phyloP scores from a whole-genome alignment of 257 asterid genomes.

The Nyctanthes arbortristis region DNA sequence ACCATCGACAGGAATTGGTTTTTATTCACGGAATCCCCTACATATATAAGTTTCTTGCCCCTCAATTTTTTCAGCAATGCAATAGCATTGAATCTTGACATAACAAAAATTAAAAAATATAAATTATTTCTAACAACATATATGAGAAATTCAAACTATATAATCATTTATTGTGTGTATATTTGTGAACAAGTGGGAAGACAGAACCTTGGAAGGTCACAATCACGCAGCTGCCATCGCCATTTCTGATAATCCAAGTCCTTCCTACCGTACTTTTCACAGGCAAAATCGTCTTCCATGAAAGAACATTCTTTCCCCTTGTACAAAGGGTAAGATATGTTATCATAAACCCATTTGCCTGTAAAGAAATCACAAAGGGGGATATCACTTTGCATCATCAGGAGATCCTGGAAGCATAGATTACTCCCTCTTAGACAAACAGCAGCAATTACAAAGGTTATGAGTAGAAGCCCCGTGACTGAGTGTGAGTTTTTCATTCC shows the following conservation, averaged over 20 bases:
- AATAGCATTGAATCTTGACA: constrained; percentile 38
- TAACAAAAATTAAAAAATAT: too few relatives aligned
- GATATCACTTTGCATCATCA: neutral
- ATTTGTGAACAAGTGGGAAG: neutral
- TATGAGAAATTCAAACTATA: too few relatives aligned
- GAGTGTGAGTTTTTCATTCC: constrained; percentile 15
- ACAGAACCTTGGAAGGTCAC: constrained; percentile 39
- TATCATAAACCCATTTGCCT: constrained; percentile 41
- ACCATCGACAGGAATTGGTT: constrained; percentile 43
- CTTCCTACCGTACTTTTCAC: constrained; percentile 36
- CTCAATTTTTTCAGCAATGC: constrained; percentile 29
- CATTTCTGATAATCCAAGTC: constrained; percentile 42
- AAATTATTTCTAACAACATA: too few relatives aligned
- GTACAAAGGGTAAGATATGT: constrained; percentile 32
- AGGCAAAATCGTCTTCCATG: constrained; percentile 43
- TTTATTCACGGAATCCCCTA: constrained; percentile 45
- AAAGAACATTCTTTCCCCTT: constrained; percentile 34
- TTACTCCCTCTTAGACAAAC: constrained; percentile 6
- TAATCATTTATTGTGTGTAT: too few relatives aligned
- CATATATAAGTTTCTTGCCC: constrained; percentile 40
- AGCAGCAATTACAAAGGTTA: constrained; percentile 6
- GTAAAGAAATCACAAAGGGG: constrained; percentile 30
- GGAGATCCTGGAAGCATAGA: neutral
- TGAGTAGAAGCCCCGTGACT: constrained; percentile 3
- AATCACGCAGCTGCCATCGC: constrained; percentile 50